Evolutionary conservation across 2,329 filamentous ascomycete species (phyloP), one percentile per base, ranked within the genome.

Genomic region (Diaporthe eres): DNA sequence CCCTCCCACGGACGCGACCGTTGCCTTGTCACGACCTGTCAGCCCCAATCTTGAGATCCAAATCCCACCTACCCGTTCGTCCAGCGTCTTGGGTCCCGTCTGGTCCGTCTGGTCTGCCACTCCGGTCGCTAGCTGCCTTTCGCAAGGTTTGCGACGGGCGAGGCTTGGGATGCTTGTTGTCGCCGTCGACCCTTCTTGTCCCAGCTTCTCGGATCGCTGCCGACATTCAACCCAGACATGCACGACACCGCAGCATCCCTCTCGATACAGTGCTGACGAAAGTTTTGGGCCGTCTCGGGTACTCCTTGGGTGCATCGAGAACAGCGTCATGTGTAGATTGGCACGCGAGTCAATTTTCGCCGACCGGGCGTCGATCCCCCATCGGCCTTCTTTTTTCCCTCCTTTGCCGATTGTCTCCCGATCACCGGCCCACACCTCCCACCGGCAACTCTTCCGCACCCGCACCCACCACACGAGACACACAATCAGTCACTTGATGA

Each of bases 371-470:
- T 51, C 31, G 61, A 67, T 51, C 61, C 61, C 10, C 17, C 61
- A 42, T 42, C n/a, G n/a, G 19, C 42, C 42, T 34, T 37, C 28
- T 15, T 39, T 44, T 42, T 42, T 25, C 12, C 37, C n/a, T 61
- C 39, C 68, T 22, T 42, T 72, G 71, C 71, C 71, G 58, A 72
- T 72, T 53, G 2, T n/a, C 12, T 22, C 57, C 71, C 71, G 71
- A 73, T 57, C 44, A 44, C 71, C 71, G 71, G 58, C 55, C 58
- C 44, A 31, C 63, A 9, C 25, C 34, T 10, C 12, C 28, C 15
- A 28, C 60, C 71, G 71, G 71, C 71, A 73, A 55, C 58, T 55
- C 57, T 72, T 28, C 71, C 28, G 31, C 10, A 39, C 28, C 2
- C 25, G 31, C 22, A 12, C 12, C 8, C 34, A 60, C 57, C 9